phyloP scores from a whole-genome alignment of 768 basidiomycete genomes.

The Mycena latifolia region DNA sequence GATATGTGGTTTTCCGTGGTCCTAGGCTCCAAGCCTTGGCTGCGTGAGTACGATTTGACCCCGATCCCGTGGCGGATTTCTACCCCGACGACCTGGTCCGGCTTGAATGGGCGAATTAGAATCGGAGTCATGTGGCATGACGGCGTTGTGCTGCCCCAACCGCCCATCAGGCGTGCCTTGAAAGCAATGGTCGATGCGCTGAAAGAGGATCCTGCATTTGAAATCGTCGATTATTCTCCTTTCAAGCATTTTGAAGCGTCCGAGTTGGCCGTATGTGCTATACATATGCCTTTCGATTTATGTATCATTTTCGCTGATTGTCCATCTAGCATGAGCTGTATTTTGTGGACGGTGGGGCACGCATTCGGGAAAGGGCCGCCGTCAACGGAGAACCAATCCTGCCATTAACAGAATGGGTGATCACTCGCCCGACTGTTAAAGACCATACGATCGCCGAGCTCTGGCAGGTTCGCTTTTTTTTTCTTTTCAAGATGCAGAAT shows the following conservation, averaged over 20 bases:
- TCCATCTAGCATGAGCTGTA: constrained; percentile 19
- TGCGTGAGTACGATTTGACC: constrained; percentile 49
- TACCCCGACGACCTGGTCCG: constrained; percentile 31
- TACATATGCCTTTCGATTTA: not conserved
- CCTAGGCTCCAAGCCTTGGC: constrained; percentile 53
- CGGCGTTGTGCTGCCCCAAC: constrained; percentile 50
- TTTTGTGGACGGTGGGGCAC: constrained; percentile 23
- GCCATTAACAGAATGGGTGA: constrained; percentile 26
- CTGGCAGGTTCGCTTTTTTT: not conserved
- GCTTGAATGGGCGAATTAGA: constrained; percentile 44
- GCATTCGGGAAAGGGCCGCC: constrained; percentile 15
- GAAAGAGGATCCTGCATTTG: constrained; percentile 45
- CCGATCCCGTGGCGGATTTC: constrained; percentile 41
- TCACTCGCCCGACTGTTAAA: constrained; percentile 20
- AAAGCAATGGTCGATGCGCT: constrained; percentile 50
- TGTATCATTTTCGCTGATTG: not conserved
- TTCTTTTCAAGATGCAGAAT: not conserved
- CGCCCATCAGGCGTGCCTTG: constrained; percentile 56
- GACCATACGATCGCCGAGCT: constrained; percentile 10
- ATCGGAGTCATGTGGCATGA: constrained; percentile 50
- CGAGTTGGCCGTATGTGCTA: constrained; percentile 45
- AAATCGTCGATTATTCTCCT: constrained; percentile 50
- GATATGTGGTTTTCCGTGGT: constrained; percentile 45
- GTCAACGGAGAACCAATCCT: constrained; percentile 18
- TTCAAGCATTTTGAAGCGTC: constrained; percentile 49